A percentile compares a stretch with the other conserved stretches of the same genome.
These are phyloP conservation scores for Anisogramma anomala DNA, from an alignment of 2,329 filamentous ascomycete genomes.

Conservation along the genomic window DNA sequence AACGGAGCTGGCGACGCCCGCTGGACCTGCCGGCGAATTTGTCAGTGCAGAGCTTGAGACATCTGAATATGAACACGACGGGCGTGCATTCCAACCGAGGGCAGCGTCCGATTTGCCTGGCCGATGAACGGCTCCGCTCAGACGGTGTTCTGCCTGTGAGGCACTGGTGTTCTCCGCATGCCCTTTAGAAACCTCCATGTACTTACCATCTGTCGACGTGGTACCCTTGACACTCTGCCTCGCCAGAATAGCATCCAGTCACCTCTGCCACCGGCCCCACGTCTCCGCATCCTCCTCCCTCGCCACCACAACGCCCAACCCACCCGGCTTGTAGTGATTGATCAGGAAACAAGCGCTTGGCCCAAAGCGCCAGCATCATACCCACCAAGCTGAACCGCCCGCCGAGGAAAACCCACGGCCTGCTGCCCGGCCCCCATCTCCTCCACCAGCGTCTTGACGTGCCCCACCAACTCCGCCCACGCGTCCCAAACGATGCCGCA, in stretches of 20 bases:
- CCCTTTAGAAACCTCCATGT: slow-evolving; percentile 55
- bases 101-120: too few relatives aligned
- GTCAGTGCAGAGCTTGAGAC: too few relatives aligned
- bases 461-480: slow-evolving; percentile 43
- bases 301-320: slow-evolving; percentile 31
- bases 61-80: too few relatives aligned
- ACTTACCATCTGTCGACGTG: slow-evolving; percentile 55
- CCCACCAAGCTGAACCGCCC: slow-evolving; percentile 55
- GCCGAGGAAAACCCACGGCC: slow-evolving; percentile 61
- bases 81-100: too few relatives aligned
- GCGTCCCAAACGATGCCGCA: slow-evolving; percentile 42
- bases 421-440: slow-evolving; percentile 42
- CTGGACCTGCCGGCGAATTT: too few relatives aligned
- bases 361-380: slow-evolving; percentile 62
- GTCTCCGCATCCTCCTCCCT: slow-evolving; percentile 40
- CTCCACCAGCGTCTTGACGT: slow-evolving; percentile 47
- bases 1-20: too few relatives aligned
- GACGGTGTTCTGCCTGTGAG: slow-evolving; percentile 47
- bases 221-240: slow-evolving; percentile 56
- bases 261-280: slow-evolving; percentile 56
- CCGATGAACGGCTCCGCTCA: too few relatives aligned
- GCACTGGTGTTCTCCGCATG: slow-evolving; percentile 56
- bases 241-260: slow-evolving; percentile 46
- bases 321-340: slow-evolving; percentile 58
- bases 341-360: slow-evolving; percentile 60